Evolutionary conservation across 164 flowering plant genomes (phyloP).

Genomic region (Kalanchoe fedtschenkoi): DNA sequence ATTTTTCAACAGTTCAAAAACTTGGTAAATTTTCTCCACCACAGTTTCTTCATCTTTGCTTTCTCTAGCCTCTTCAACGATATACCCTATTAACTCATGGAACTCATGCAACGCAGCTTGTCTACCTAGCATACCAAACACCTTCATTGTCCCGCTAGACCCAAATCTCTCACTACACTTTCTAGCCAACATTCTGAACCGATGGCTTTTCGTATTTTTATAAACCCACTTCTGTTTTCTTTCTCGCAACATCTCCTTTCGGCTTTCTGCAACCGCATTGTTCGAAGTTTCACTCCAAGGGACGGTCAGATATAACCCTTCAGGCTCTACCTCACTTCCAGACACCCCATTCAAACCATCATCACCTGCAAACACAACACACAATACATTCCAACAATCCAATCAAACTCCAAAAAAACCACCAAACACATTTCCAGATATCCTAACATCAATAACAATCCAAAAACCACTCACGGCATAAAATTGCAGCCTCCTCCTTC

Average conservation of each 20-base stretch:
- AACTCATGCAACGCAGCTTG: constrained; percentile 59
- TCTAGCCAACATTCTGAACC: constrained; percentile 27
- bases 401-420: background rate
- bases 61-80: constrained; percentile 48
- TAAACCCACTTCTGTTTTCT: constrained; percentile 54
- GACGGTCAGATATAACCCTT: background rate
- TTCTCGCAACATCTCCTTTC: constrained; percentile 46
- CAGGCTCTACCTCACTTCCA: background rate
- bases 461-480: background rate
- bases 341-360: background rate
- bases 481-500: background rate
- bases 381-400: background rate
- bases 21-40: constrained; percentile 32
- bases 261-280: constrained; percentile 16
- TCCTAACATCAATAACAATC: background rate
- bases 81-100: constrained; percentile 39
- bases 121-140: constrained; percentile 55
- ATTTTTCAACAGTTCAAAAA: constrained; percentile 28
- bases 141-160: constrained; percentile 30
- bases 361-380: background rate
- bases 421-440: background rate
- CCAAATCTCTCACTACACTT: constrained; percentile 51
- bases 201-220: constrained; percentile 31
- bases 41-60: constrained; percentile 37
- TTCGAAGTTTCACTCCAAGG: constrained; percentile 7